A percentile compares a stretch with the other conserved stretches of the same genome.
Evolutionary conservation across 345 rosid genomes (phyloP).

Genomic region (Camelina sativa): DNA sequence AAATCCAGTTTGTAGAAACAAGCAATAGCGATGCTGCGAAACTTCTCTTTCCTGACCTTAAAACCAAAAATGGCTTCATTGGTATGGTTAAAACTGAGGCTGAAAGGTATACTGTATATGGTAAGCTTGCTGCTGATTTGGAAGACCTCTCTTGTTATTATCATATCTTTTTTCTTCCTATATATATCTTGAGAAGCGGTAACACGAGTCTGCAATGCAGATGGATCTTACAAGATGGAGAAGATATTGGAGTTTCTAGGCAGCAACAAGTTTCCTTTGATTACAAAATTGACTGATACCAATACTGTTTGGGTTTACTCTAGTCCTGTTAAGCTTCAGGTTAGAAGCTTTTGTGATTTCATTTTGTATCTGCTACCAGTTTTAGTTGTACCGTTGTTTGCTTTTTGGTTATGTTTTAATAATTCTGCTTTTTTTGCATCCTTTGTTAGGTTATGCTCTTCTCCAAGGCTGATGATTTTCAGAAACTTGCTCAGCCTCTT

Average conservation of each 20-base stretch:
- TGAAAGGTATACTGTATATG: slow-evolving; percentile 68
- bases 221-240: slow-evolving; percentile 58
- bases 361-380: not conserved
- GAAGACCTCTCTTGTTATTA: not conserved
- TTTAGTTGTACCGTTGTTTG: not conserved
- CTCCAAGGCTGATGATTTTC: slow-evolving; percentile 63
- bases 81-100: slow-evolving; percentile 87
- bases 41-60: slow-evolving; percentile 63
- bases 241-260: slow-evolving; percentile 68
- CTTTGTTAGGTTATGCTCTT: slow-evolving; percentile 67
- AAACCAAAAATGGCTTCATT: slow-evolving; percentile 47
- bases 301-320: slow-evolving; percentile 77
- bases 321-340: slow-evolving; percentile 83
- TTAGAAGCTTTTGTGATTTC: slow-evolving; percentile 30
- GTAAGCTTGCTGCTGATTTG: slow-evolving; percentile 48
- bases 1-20: slow-evolving; percentile 75
- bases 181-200: not conserved
- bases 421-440: not conserved
- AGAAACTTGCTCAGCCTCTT: slow-evolving; percentile 60
- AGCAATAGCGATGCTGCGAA: slow-evolving; percentile 51
- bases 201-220: slow-evolving; percentile 49
- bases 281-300: slow-evolving; percentile 72
- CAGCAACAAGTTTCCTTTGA: slow-evolving; percentile 77
- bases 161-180: not conserved
- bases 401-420: not conserved